Evolutionary conservation across 352 stramenopile species (phyloP).

Genomic region (Phytophthora syringae): DNA sequence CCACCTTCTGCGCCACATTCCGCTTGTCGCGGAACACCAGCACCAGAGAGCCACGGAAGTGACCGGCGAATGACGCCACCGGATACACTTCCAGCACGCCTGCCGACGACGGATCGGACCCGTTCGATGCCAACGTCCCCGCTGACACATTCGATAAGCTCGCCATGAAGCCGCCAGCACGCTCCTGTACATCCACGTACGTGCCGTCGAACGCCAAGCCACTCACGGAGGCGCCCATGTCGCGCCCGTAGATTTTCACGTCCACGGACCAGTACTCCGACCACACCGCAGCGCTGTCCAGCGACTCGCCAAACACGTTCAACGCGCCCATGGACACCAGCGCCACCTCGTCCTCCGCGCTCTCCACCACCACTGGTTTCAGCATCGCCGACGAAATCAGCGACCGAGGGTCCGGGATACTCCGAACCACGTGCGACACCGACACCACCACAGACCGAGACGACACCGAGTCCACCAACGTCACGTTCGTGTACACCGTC

Average conservation of each 20-base stretch:
- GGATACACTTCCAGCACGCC: slow-evolving; percentile 1
- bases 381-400: slow-evolving; percentile 11
- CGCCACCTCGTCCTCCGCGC: slow-evolving; percentile 8
- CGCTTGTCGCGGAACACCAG: slow-evolving; percentile 6
- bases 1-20: neutral
- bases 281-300: slow-evolving; percentile 3
- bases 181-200: neutral
- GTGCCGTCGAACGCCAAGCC: neutral
- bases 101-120: neutral
- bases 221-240: neutral
- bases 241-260: neutral
- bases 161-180: neutral
- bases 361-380: slow-evolving; percentile 12
- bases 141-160: slow-evolving; percentile 8
- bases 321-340: slow-evolving; percentile 11
- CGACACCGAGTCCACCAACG: slow-evolving; percentile 6
- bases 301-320: slow-evolving; percentile 5
- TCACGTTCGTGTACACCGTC: slow-evolving; percentile 41
- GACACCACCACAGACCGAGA: too few relatives aligned
- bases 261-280: slow-evolving; percentile 12
- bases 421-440: slow-evolving; percentile 31
- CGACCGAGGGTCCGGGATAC: slow-evolving; percentile 16
- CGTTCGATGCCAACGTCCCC: slow-evolving; percentile 4
- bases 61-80: neutral
- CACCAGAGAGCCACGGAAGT: slow-evolving; percentile 12